Base-by-base conservation (phyloP, 441 rosid species). In the Aquilaria agallochum region DNA sequence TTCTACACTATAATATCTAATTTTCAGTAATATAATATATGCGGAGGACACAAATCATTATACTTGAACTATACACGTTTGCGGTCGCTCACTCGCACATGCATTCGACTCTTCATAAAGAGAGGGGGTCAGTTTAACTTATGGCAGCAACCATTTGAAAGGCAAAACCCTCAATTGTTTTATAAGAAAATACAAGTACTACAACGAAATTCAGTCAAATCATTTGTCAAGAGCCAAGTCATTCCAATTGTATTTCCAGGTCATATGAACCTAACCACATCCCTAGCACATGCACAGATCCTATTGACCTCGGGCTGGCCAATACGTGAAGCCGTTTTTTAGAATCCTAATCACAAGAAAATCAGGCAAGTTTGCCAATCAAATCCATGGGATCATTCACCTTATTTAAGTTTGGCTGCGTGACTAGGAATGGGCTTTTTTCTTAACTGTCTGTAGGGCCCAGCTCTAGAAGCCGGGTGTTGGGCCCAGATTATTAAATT, bases 251-350 rank as follows among this genome's bases (percentile, higher is more conserved):
- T 57, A 60, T 44, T 52, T 66, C 48, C 72, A 68, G 77, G 53
- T 72, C 72, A 50, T 14, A 56, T 55, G 68, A 55, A 71, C 66
- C 78, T 9, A 50, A 67, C 54, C 53, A 32, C 68, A 59, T 62
- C 60, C 31, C 59, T 9, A 44, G 71, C 78, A 73, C 78, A 66
- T 71, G 76, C 64, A 64, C 56, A 63, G 67, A 40, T 14, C 59
- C 62, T 47, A 64, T 55, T 72, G 31, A 53, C 14, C 49, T 34
- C 47, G 12, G 48, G 51, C 63, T 70, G 65, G 58, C 65, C 60
- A 46, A 14, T 40, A 34, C 27, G 8, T 50, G 15, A 50, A 50
- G 14, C 20, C 4, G 58, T 32, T 2, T 32, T n/a, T 10, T 10
- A 50, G 1, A 53, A 4, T 9, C 40, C 12, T 54, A 32, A 15